phyloP scores from a whole-genome alignment of 2,329 filamentous ascomycete species.

The Trichoderma harzianum region DNA sequence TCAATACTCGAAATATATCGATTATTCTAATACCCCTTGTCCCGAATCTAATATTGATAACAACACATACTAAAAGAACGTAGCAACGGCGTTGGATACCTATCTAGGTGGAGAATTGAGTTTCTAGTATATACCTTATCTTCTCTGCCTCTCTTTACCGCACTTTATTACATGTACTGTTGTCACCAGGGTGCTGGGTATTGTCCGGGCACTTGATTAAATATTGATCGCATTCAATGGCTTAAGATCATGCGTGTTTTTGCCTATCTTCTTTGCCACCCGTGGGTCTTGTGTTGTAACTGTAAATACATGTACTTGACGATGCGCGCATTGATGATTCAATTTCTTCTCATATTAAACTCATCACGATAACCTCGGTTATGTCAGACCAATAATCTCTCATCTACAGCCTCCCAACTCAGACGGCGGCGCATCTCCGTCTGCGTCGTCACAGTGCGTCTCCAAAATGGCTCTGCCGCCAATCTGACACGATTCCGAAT shows the following conservation, averaged over 20 bases:
- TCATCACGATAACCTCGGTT: background rate
- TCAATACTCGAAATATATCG: too few species aligned
- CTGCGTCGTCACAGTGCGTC: slow-evolving; percentile 5
- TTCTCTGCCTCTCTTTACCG: too few species aligned
- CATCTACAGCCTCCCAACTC: background rate
- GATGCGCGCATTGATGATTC: background rate
- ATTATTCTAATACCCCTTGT: too few species aligned
- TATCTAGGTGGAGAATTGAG: too few species aligned
- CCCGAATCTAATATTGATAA: too few species aligned
- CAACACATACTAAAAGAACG: too few species aligned
- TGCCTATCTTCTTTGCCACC: background rate
- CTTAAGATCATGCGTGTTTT: background rate
- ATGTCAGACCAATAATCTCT: background rate
- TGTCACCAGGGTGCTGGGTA: too few species aligned
- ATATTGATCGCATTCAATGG: background rate
- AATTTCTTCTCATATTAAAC: background rate
- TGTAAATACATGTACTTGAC: background rate
- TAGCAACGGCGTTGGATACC: too few species aligned
- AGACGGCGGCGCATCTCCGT: slow-evolving; percentile 8
- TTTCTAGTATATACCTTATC: too few species aligned
- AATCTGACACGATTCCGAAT: background rate
- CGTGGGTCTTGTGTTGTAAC: background rate
- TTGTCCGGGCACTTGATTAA: background rate
- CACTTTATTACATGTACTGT: too few species aligned
- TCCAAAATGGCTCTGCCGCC: background rate